phyloP scores from a whole-genome alignment of 2,329 filamentous ascomycete species.

The Colletotrichum sp. region DNA sequence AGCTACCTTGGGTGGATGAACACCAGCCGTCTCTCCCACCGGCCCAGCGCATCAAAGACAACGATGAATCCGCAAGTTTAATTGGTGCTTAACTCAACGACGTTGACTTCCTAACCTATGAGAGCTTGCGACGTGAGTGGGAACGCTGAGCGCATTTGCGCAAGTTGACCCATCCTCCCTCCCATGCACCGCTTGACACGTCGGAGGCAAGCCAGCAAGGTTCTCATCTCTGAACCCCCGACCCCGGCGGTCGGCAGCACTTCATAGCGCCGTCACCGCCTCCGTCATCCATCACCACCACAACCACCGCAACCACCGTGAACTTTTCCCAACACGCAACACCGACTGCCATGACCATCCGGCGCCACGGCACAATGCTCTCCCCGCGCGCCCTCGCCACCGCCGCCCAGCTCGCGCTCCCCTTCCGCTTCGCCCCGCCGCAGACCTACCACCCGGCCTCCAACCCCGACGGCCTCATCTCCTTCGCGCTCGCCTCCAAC shows the following conservation, averaged over 20 bases:
- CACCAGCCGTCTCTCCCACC: neutral
- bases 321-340: neutral
- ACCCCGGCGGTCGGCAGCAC: neutral
- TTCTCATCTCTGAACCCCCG: neutral
- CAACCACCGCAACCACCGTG: neutral
- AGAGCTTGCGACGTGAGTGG: neutral
- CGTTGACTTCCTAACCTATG: neutral
- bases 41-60: neutral
- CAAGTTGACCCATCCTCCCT: neutral
- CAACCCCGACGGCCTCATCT: conserved; percentile 11
- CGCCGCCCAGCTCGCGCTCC: neutral
- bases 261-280: neutral
- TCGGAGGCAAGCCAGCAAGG: neutral
- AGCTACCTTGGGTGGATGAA: neutral
- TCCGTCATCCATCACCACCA: neutral
- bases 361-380: neutral
- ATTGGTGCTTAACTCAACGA: neutral
- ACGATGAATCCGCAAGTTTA: neutral
- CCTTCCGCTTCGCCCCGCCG: conserved; percentile 6
- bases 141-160: neutral
- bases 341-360: neutral
- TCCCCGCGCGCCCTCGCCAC: neutral
- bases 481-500: conserved; percentile 10
- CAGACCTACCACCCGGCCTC: neutral
- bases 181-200: neutral